phyloP scores from a whole-genome alignment of 1,139 yeast species.

The Taphrina sp. region DNA sequence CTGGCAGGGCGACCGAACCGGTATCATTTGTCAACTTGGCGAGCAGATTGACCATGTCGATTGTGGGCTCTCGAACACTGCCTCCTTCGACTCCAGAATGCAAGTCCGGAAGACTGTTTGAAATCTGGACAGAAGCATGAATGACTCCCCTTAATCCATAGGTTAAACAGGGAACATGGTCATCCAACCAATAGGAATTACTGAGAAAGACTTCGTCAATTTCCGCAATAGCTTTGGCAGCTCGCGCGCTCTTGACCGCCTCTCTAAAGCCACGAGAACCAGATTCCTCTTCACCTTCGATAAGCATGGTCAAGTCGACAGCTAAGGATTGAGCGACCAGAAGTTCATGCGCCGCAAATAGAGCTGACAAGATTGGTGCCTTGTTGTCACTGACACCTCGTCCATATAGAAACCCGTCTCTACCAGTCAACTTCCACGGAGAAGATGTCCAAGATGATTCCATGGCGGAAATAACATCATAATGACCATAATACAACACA shows the following conservation, averaged over 20 bases:
- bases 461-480: slow-evolving; percentile 80
- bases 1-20: slow-evolving; percentile 64
- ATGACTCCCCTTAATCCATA: slow-evolving; percentile 92
- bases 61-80: slow-evolving; percentile 78
- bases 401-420: slow-evolving; percentile 82
- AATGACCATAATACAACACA: slow-evolving; percentile 89
- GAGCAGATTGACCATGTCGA: slow-evolving; percentile 73
- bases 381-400: slow-evolving; percentile 94
- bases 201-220: slow-evolving; percentile 88
- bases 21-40: slow-evolving; percentile 58
- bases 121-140: slow-evolving; percentile 68
- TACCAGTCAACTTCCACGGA: slow-evolving; percentile 72
- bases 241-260: slow-evolving; percentile 54
- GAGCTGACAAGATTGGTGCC: slow-evolving; percentile 88
- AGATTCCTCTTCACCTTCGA: slow-evolving; percentile 95
- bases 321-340: slow-evolving; percentile 54
- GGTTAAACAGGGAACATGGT: slow-evolving; percentile 81
- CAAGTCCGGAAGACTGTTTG: slow-evolving; percentile 75
- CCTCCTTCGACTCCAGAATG: slow-evolving; percentile 99
- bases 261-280: slow-evolving; percentile 84
- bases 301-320: slow-evolving; percentile 74
- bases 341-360: slow-evolving; percentile 80
- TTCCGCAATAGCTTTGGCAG: slow-evolving; percentile 53
- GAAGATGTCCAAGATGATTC: slow-evolving; percentile 69
- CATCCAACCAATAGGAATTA: slow-evolving; percentile 93